A percentile compares a stretch with the other conserved stretches of the same genome.
Conservation (phyloP, 2,329 filamentous ascomycete genomes). For the Cladophialophora bantiana region DNA sequence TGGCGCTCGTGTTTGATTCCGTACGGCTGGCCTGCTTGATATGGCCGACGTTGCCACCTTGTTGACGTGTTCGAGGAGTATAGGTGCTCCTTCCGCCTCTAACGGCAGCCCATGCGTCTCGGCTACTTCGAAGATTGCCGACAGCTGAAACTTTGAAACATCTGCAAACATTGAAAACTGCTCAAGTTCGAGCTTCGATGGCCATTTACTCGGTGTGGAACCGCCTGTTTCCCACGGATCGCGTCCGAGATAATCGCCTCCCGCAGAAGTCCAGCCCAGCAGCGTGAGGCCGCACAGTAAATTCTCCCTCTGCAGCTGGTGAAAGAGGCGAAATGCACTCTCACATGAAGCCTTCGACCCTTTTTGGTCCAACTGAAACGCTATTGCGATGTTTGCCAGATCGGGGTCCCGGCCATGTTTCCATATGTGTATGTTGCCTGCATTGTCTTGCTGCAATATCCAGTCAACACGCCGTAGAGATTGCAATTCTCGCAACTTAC, state of each 20-base stretch:
- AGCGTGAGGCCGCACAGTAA: constrained; percentile 15
- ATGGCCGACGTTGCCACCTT: neutral
- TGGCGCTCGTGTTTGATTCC: constrained; percentile 13
- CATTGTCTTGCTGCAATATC: constrained; percentile 18
- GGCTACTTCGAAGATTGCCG: constrained; percentile 14
- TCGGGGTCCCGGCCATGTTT: constrained; percentile 12
- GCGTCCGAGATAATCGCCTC: constrained; percentile 5
- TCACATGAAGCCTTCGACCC: constrained; percentile 14
- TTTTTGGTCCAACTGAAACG: constrained; percentile 16
- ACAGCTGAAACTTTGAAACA: constrained; percentile 13
- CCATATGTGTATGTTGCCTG: constrained; percentile 18
- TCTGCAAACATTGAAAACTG: constrained; percentile 15
- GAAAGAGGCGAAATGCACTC: constrained; percentile 16
- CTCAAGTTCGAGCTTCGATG: neutral
- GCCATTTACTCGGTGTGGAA: neutral
- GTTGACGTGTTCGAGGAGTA: constrained; percentile 12
- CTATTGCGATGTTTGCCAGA: constrained; percentile 18
- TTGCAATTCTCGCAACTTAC: constrained; percentile 1
- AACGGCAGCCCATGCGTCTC: constrained; percentile 1
- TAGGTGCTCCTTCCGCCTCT: constrained; percentile 1
- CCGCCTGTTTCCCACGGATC: constrained; percentile 12
- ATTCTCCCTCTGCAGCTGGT: constrained; percentile 14
- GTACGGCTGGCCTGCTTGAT: neutral
- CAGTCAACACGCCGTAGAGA: neutral
- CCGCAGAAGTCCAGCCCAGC: constrained; percentile 17